Base-by-base conservation (phyloP, 257 asterid genomes). In the Handroanthus guayacan region DNA sequence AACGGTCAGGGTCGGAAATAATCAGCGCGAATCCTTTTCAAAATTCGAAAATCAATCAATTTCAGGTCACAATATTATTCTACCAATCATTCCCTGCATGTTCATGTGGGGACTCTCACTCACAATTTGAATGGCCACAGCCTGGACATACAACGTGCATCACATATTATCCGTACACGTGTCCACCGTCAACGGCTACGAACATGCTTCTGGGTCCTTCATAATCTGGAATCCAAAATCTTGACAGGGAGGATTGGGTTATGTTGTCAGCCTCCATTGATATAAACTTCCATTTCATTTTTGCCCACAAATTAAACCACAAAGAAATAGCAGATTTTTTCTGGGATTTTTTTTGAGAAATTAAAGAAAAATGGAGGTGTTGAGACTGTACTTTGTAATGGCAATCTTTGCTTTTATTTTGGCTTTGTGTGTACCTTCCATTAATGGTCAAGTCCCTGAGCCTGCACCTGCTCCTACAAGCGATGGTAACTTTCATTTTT, bases 391-490 rank as follows among this genome's bases (percentile, higher is more conserved):
- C 67, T 67, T 74, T 18, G 78, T 81, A 62, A 78, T 82, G 67
- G 39, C 78, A 58, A 73, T 88, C 66, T 67, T 84, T 25, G 85
- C 82, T 57, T 78, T 91, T 70, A 68, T 85, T 65, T 69, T 88
- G 72, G 80, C 82, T 48, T 77, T 86, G 69, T 39, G 69, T 2
- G 58, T 79, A 75, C 92, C 95, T 80, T 84, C 88, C 3, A 78
- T 80, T 64, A 85, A 75, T 77, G 97, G 83, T 64, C 92, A 85
- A 71, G 77, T 18, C 18, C 56, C 86, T 62, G 83, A 25, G 20
- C 92, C 92, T 31, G 89, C 96, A 6, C 97, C 96, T 18, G 79
- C 95, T 13, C 90, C 96, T 17, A 18, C 94, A 16, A 88, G 81
- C 79, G 93, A 88, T 55, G 97, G 96, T 89, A 2, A 11, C 43